phyloP scores from a whole-genome alignment of 305 asterid species.

The Fraxinus ornus region DNA sequence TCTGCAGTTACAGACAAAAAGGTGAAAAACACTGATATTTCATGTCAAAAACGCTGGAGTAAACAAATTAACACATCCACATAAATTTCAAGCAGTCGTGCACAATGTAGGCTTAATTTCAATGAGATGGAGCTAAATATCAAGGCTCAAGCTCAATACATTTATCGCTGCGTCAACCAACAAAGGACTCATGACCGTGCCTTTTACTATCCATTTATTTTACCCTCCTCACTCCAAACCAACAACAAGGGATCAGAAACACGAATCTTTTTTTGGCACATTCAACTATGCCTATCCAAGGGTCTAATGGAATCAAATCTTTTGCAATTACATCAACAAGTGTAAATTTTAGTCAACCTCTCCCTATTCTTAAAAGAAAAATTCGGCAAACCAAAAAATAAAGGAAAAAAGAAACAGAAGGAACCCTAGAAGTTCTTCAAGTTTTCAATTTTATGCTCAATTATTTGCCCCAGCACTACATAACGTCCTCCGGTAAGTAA shows the following conservation, averaged over 20 bases:
- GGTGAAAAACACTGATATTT: neutral
- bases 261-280: neutral
- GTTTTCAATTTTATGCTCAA: neutral
- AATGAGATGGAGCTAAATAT: slow-evolving; percentile 4
- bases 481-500: neutral
- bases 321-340: neutral
- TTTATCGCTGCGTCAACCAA: neutral
- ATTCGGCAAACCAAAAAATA: neutral
- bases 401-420: neutral
- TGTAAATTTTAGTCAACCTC: neutral
- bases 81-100: neutral
- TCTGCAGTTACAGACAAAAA: neutral
- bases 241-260: neutral
- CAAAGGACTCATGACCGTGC: neutral
- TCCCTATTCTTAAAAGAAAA: neutral
- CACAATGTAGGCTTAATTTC: neutral
- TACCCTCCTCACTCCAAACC: neutral
- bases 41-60: neutral
- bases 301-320: neutral
- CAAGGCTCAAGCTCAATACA: neutral
- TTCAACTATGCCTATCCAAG: neutral
- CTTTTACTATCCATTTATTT: neutral
- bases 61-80: neutral
- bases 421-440: neutral
- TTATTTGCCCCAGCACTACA: neutral